Conservation (phyloP, 345 rosid genomes). For the Stellera chamaejasme region DNA sequence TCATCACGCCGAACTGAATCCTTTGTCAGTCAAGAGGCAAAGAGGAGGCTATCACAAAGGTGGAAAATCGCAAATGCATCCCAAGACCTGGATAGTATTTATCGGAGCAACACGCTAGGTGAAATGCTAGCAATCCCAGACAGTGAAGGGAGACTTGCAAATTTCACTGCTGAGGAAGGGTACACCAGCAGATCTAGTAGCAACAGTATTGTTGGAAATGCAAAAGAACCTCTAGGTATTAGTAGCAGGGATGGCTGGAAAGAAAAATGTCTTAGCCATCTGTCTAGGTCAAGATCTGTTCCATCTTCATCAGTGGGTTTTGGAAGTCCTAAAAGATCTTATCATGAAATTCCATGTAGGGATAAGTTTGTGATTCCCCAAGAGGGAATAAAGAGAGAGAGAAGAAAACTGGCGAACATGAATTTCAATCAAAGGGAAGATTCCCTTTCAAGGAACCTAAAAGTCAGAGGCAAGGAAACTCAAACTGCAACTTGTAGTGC, state of each 20-base stretch:
- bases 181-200: constrained; percentile 17
- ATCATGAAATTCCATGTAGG: constrained; percentile 28
- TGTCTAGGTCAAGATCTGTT: constrained; percentile 63
- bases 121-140: constrained; percentile 84
- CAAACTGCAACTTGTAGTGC: constrained; percentile 6
- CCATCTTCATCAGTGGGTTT: constrained; percentile 41
- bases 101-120: constrained; percentile 62
- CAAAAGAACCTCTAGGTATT: constrained; percentile 66
- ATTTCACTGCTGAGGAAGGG: constrained; percentile 30
- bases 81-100: constrained; percentile 39
- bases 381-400: constrained; percentile 34
- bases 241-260: constrained; percentile 97
- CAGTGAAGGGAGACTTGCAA: constrained; percentile 30
- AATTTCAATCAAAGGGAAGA: constrained; percentile 31
- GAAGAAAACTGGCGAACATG: constrained; percentile 33
- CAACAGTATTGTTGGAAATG: constrained; percentile 11
- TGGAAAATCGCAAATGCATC: constrained; percentile 70
- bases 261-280: constrained; percentile 30
- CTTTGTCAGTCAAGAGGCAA: constrained; percentile 70
- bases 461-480: constrained; percentile 29
- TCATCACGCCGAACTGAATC: constrained; percentile 45
- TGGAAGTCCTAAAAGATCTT: constrained; percentile 33
- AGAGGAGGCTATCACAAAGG: constrained; percentile 78
- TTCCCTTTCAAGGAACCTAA: constrained; percentile 33
- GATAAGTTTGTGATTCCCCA: constrained; percentile 42